Conservation (phyloP, 164 flowering plant genomes). For the Platanus orientalis region DNA sequence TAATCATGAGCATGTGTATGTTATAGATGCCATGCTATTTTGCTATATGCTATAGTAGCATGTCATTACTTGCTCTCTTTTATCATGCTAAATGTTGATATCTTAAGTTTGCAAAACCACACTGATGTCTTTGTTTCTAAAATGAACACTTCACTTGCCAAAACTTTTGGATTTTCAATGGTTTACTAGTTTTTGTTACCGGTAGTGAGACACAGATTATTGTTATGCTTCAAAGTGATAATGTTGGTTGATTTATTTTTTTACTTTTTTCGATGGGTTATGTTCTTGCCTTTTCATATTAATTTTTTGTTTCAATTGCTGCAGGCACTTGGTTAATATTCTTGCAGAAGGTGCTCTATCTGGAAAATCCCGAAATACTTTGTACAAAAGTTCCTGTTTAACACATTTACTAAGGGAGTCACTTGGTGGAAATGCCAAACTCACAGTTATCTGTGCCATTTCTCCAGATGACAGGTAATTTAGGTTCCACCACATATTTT, state of each 20-base stretch:
- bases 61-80: too few species aligned
- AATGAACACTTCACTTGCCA: too few species aligned
- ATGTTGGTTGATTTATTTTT: not conserved
- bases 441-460: constrained; percentile 75
- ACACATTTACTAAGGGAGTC: constrained; percentile 80
- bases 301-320: constrained; percentile 14
- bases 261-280: not conserved
- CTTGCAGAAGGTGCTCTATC: constrained; percentile 47
- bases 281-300: too few species aligned
- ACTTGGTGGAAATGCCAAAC: constrained; percentile 92
- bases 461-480: constrained; percentile 66
- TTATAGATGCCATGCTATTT: too few species aligned
- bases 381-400: constrained; percentile 61
- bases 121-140: too few species aligned
- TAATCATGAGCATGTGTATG: too few species aligned
- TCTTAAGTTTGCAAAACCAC: too few species aligned
- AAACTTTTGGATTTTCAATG: too few species aligned
- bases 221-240: not conserved
- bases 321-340: constrained; percentile 70
- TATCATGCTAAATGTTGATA: too few species aligned
- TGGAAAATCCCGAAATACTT: constrained; percentile 34
- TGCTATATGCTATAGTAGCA: too few species aligned
- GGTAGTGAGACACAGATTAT: too few species aligned
- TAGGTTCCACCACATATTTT: not conserved
- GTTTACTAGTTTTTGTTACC: too few species aligned